Percentiles rank a stretch among this genome's conserved stretches.
These are phyloP conservation scores for Sporodiniella umbellata DNA, from an alignment of 371 early-diverging fungal genomes.

Conservation along the genomic window DNA sequence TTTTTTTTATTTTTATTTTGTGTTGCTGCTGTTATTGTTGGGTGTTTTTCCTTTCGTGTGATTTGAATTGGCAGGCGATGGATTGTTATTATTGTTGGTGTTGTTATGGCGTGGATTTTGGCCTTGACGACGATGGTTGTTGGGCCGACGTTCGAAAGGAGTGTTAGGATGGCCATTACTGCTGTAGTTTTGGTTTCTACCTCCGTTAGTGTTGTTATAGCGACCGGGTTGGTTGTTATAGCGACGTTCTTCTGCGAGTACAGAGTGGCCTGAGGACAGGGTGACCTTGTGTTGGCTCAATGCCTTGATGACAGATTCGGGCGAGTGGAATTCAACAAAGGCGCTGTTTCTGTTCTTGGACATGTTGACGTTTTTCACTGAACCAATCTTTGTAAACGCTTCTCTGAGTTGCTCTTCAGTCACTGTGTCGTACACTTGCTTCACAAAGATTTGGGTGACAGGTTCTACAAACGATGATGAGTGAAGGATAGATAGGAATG, in stretches of 20 bases:
- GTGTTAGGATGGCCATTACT: neutral
- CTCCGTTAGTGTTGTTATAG: slow-evolving; percentile 6
- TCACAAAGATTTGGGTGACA: slow-evolving; percentile 35
- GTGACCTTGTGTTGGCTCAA: slow-evolving; percentile 31
- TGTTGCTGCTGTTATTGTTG: too few relatives aligned
- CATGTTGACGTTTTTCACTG: slow-evolving; percentile 29
- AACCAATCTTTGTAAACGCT: slow-evolving; percentile 36
- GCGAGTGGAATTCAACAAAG: slow-evolving; percentile 32
- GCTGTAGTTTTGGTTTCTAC: slow-evolving; percentile 1
- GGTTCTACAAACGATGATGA: slow-evolving; percentile 2
- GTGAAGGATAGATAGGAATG: neutral
- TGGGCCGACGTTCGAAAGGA: slow-evolving; percentile 1
- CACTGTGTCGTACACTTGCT: slow-evolving; percentile 26
- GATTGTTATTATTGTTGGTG: too few relatives aligned
- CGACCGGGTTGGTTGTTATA: neutral
- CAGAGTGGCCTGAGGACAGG: slow-evolving; percentile 11
- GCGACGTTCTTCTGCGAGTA: slow-evolving; percentile 45
- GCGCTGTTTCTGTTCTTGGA: slow-evolving; percentile 22
- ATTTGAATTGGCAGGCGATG: neutral
- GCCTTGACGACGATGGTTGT: slow-evolving; percentile 4
- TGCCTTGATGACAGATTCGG: slow-evolving; percentile 41
- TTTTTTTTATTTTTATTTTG: slow-evolving; percentile 3
- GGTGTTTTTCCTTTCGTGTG: neutral
- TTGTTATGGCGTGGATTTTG: neutral
- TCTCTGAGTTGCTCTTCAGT: slow-evolving; percentile 33